Base-by-base conservation (phyloP, 108 stramenopile genomes). In the Conticribra guillardii region DNA sequence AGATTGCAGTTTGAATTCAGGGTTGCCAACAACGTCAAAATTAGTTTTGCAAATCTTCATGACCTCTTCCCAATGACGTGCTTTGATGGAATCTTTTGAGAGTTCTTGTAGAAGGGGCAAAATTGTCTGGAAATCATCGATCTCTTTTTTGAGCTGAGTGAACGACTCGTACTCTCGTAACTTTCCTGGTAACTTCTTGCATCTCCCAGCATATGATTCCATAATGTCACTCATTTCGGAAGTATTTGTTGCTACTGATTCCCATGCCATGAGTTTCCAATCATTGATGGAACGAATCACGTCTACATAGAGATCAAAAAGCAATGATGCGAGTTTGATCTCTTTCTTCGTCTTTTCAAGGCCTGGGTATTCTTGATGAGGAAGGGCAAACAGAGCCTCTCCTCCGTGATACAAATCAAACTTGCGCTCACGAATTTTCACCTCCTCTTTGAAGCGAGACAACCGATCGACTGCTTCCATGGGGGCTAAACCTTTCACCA, bases 11-110 rank as follows among this genome's bases (percentile, higher is more conserved):
- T 80, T 86, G 65, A 95, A 93, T 47, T 93, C 91, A 2, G 92
- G 83, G 32, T 82, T 82, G 32, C 84, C 88, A 26, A 85, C 59
- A 52, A 85, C 77, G 27, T 90, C 89, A 72, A 96, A 87, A 30
- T 85, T 80, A 22, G 68, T 69, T 23, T 83, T 68, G 45, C 87
- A 87, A 54, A 91, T 85, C 62, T 76, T 69, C 61, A 70, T 74
- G 18, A 96, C 89, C 76, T 95, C 96, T 21, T 87, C 83, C 96
- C 96, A 96, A 73, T 96, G 96, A 9, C 96, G 87, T 14, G 83
- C 76, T 76, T 83, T 88, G 68, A 96, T 91, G 52, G 85, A 89
- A 34, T 87, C 87, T 69, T 94, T 95, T 28, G 92, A 86, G 26
- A 96, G 84, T 73, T 92, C 91, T 61, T 85, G 80, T 2, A 96